These are phyloP conservation scores for Fraxinus cuspidata DNA, from an alignment of 257 asterid species.

Conservation along the genomic window DNA sequence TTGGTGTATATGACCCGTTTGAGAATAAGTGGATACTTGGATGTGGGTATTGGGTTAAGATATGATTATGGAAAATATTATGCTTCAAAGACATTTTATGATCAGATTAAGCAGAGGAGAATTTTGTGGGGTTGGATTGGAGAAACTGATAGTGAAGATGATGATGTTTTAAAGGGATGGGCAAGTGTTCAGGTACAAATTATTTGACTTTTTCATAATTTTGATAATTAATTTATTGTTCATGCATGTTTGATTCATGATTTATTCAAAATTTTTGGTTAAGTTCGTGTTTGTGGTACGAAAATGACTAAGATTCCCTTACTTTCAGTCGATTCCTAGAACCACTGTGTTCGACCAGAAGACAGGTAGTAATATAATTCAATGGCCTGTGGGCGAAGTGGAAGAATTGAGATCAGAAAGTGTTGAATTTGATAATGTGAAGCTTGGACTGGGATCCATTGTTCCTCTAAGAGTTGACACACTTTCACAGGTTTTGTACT, in stretches of 20 bases:
- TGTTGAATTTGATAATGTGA: slow-evolving; percentile 41
- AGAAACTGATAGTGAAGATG: slow-evolving; percentile 63
- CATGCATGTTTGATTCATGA: neutral
- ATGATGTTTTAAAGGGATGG: slow-evolving; percentile 74
- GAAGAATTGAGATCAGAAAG: slow-evolving; percentile 65
- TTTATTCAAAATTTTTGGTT: too few species aligned
- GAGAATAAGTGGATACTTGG: slow-evolving; percentile 64
- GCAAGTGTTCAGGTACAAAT: slow-evolving; percentile 59
- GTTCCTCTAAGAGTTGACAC: slow-evolving; percentile 51
- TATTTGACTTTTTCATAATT: neutral
- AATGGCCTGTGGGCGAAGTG: slow-evolving; percentile 84
- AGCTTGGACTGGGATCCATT: slow-evolving; percentile 73
- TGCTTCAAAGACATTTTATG: slow-evolving; percentile 85
- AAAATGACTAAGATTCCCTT: neutral
- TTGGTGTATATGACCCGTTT: slow-evolving; percentile 61
- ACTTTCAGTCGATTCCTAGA: slow-evolving; percentile 69
- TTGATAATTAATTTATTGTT: neutral
- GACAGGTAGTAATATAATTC: slow-evolving; percentile 61
- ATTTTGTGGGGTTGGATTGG: slow-evolving; percentile 80
- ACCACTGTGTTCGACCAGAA: slow-evolving; percentile 60
- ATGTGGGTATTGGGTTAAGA: slow-evolving; percentile 66
- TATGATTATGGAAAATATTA: slow-evolving; percentile 71
- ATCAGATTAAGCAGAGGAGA: slow-evolving; percentile 54
- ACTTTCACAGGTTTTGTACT: slow-evolving; percentile 56
- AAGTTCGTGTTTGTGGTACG: too few species aligned